phyloP scores from a whole-genome alignment of 108 stramenopile genomes.

The Cyclotella kingstonii region DNA sequence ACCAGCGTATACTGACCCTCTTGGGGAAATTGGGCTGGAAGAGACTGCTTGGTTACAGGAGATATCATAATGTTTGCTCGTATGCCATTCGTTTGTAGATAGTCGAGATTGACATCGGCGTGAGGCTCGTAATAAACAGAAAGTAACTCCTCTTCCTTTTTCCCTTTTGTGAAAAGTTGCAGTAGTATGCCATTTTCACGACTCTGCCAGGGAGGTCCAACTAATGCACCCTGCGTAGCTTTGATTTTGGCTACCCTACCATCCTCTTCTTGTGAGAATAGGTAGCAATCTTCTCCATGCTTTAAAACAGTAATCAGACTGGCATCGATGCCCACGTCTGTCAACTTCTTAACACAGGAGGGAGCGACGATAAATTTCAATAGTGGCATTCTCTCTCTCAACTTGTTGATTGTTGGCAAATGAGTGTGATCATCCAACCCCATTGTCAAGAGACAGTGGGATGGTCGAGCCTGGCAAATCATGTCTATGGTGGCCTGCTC shows the following conservation, averaged over 20 bases:
- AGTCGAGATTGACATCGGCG: constrained; percentile 31
- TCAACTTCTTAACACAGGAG: constrained; percentile 18
- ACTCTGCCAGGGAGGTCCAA: constrained; percentile 60
- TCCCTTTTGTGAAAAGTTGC: neutral
- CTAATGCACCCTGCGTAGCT: constrained; percentile 50
- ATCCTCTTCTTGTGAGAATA: no score
- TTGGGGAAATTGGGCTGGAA: constrained; percentile 30
- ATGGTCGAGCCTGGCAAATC: constrained; percentile 29
- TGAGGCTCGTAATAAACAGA: constrained; percentile 58
- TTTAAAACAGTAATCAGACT: constrained; percentile 23
- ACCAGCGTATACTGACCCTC: constrained; percentile 36
- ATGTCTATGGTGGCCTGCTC: constrained; percentile 20
- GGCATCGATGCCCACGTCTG: constrained; percentile 7
- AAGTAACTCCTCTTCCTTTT: constrained; percentile 7
- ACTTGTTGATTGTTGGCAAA: constrained; percentile 32
- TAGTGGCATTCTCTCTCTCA: constrained; percentile 15
- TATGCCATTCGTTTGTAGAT: constrained; percentile 1
- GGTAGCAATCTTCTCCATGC: constrained; percentile 15
- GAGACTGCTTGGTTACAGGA: constrained; percentile 40
- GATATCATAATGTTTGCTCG: constrained; percentile 44
- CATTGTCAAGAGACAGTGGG: constrained; percentile 47
- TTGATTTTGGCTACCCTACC: constrained; percentile 13
- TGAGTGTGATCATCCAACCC: constrained; percentile 62
- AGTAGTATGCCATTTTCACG: constrained; percentile 51
- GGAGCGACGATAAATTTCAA: constrained; percentile 36